phyloP scores from a whole-genome alignment of 257 asterid genomes.

The Jaltomata sinuosa region DNA sequence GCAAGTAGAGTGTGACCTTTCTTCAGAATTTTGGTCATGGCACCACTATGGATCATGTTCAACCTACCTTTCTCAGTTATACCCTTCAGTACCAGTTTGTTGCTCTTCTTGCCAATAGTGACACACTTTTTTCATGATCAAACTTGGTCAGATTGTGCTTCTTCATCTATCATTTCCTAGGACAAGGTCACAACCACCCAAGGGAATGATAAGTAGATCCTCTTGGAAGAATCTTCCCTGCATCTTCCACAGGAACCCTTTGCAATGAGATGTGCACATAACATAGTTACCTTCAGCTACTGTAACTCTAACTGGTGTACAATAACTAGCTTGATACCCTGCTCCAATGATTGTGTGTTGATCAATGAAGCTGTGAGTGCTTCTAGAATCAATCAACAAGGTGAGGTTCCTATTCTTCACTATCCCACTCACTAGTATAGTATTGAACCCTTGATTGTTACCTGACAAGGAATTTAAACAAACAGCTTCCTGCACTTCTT shows the following conservation, averaged over 20 bases:
- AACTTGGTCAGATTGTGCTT: too few relatives aligned
- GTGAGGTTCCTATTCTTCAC: neutral
- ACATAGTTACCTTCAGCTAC: neutral
- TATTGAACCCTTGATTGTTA: neutral
- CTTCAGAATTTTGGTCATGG: too few relatives aligned
- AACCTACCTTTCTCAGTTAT: too few relatives aligned
- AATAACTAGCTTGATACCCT: neutral
- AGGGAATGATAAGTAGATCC: too few relatives aligned
- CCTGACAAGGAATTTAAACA: neutral
- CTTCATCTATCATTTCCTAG: too few relatives aligned
- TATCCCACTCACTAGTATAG: neutral
- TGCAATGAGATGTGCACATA: neutral
- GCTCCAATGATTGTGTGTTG: neutral
- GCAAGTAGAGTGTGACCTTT: too few relatives aligned
- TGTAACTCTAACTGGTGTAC: neutral
- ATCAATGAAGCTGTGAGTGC: neutral
- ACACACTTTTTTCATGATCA: too few relatives aligned
- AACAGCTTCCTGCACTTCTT: neutral
- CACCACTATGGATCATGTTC: too few relatives aligned
- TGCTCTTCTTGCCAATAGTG: too few relatives aligned
- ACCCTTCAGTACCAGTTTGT: too few relatives aligned
- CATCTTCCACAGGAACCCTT: neutral
- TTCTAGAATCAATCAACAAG: neutral
- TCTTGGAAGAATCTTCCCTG: neutral
- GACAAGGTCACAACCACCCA: too few relatives aligned